These are phyloP conservation scores for Discostella pseudostelligera DNA, from an alignment of 108 stramenopile genomes.

Conservation along the genomic window DNA sequence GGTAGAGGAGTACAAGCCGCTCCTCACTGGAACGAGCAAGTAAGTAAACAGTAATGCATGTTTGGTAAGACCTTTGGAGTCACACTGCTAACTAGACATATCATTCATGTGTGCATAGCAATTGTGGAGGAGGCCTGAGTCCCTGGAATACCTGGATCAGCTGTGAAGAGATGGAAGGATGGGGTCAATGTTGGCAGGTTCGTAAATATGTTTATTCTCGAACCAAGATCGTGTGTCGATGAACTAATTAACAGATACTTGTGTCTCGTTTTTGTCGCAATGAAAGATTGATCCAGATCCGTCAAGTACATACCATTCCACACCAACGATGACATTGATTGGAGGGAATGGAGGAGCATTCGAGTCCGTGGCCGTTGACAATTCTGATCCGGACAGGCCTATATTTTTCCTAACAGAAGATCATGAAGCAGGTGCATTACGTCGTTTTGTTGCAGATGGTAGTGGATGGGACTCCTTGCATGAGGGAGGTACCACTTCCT, in stretches of 20 bases:
- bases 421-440: conserved; percentile 35
- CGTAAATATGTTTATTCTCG: neutral
- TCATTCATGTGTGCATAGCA: neutral
- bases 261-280: neutral
- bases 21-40: conserved; percentile 10
- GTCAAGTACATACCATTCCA: conserved; percentile 10
- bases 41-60: neutral
- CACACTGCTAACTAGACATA: neutral
- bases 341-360: conserved; percentile 31
- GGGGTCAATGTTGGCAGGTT: conserved; percentile 14
- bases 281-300: conserved; percentile 28
- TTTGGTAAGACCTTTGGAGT: neutral
- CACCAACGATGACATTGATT: conserved; percentile 6
- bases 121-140: conserved; percentile 25
- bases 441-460: conserved; percentile 41
- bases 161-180: conserved; percentile 36
- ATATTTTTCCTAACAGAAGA: conserved; percentile 64
- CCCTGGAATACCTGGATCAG: conserved; percentile 42
- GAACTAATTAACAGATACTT: no score
- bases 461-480: conserved; percentile 30
- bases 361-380: conserved; percentile 45
- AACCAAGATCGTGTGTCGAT: no score
- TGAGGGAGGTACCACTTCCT: conserved; percentile 1
- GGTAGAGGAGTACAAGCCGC: conserved; percentile 13
- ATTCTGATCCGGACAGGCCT: conserved; percentile 11